These are phyloP conservation scores for Pittosporum tobira DNA, from an alignment of 129 eudicot species.

Conservation along the genomic window DNA sequence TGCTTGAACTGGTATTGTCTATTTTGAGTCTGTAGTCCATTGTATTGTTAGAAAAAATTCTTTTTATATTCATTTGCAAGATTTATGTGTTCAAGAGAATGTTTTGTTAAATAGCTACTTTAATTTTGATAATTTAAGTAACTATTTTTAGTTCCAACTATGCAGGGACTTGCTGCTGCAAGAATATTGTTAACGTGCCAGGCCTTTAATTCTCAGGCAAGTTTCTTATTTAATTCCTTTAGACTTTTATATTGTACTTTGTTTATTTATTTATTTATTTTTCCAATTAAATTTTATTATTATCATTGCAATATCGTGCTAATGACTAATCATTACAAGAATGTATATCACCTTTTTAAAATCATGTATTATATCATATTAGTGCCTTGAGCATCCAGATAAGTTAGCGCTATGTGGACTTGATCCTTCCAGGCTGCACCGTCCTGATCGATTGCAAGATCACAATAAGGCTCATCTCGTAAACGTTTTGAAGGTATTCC, in stretches of 20 bases:
- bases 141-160: not conserved
- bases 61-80: too few species aligned
- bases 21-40: not conserved
- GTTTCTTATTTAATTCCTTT: slow-evolving; percentile 6
- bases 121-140: not conserved
- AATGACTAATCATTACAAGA: not conserved
- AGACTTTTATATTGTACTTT: not conserved
- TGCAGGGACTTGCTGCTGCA: slow-evolving; percentile 54
- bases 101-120: too few species aligned
- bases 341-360: not conserved
- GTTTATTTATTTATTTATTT: too few species aligned
- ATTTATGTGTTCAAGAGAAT: too few species aligned
- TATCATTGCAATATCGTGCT: too few species aligned
- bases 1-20: not conserved
- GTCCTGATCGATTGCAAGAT: slow-evolving; percentile 69
- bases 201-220: slow-evolving; percentile 47
- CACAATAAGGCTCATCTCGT: slow-evolving; percentile 44
- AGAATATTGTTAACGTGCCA: slow-evolving; percentile 58
- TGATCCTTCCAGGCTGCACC: slow-evolving; percentile 50
- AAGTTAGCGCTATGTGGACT: slow-evolving; percentile 64
- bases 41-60: too few species aligned
- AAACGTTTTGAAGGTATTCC: slow-evolving; percentile 48
- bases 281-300: not conserved
- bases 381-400: slow-evolving; percentile 67
- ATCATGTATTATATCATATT: slow-evolving; percentile 5